phyloP scores from a whole-genome alignment of 768 basidiomycete species.

The Mycena epipterygia region DNA sequence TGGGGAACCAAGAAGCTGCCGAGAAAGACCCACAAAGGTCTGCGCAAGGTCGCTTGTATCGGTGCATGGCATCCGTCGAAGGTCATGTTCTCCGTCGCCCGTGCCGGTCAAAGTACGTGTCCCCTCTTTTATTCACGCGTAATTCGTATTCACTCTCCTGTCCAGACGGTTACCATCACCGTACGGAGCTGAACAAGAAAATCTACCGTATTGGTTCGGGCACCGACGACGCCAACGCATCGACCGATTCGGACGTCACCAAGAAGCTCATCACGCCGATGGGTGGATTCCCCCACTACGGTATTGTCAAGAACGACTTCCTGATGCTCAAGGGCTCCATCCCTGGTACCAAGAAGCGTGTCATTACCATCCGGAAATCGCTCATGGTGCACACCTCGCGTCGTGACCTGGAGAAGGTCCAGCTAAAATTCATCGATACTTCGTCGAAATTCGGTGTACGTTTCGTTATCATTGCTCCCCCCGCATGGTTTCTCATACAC shows the following conservation, averaged over 20 bases:
- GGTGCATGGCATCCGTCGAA: slow-evolving; percentile 99
- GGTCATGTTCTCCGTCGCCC: slow-evolving; percentile 99
- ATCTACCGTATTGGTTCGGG: slow-evolving; percentile 94
- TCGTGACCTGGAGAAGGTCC: slow-evolving; percentile 96
- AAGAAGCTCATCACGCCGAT: slow-evolving; percentile 95
- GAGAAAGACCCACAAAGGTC: slow-evolving; percentile 99
- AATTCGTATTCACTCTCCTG: slow-evolving; percentile 19
- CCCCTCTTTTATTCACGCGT: background rate
- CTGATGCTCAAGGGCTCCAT: slow-evolving; percentile 96
- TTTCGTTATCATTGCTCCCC: slow-evolving; percentile 32
- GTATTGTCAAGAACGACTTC: slow-evolving; percentile 99
- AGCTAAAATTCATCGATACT: slow-evolving; percentile 99
- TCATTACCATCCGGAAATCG: slow-evolving; percentile 96
- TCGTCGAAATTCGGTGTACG: slow-evolving; percentile 96
- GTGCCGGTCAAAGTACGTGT: slow-evolving; percentile 97
- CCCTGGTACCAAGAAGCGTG: slow-evolving; percentile 97
- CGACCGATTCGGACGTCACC: slow-evolving; percentile 95
- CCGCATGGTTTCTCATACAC: slow-evolving; percentile 10
- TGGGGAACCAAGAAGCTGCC: slow-evolving; percentile 99
- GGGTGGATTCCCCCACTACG: slow-evolving; percentile 99
- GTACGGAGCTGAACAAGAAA: slow-evolving; percentile 99
- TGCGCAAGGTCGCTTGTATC: slow-evolving; percentile 99
- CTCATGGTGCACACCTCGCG: slow-evolving; percentile 97
- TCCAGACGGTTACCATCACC: slow-evolving; percentile 94
- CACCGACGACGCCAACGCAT: slow-evolving; percentile 83